Base-by-base conservation (phyloP, 352 stramenopile species). In the Phytophthora parvispora region DNA sequence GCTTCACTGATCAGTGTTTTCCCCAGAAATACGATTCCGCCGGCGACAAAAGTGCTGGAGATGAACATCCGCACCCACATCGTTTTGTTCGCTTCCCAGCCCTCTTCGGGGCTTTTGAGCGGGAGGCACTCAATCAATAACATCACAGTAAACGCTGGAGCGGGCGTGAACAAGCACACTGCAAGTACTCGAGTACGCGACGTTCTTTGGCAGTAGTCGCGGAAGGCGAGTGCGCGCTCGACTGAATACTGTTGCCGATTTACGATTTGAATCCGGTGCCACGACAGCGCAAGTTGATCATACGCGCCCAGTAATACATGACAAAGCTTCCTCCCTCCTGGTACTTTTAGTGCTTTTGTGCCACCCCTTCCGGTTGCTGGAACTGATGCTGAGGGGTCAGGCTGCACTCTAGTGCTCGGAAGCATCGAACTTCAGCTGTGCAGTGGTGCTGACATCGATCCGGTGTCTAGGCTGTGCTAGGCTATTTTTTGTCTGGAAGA, bases 121-220 rank as follows among this genome's bases (percentile, higher is more conserved):
- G 66, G 66, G n/a, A 69, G 54, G 2, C 38, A 65, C 4, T 74
- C 66, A 8, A 74, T 69, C 38, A 64, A 51, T 4, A 74, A 24
- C 60, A 61, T 65, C 2, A 57, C 53, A 8, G 22, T 43, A 16
- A 43, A 27, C 6, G 60, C 59, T 24, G 59, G 60, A 2, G 53
- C 52, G 20, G 66, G 66, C 6, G 66, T 74, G n/a, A 69, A 15
- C 10, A 65, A 1, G 40, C 66, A 69, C 3, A 69, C 59, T 16
- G 29, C 32, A 53, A 64, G 36, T 24, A 27, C 66, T 29, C 60
- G 52, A 20, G 12, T 18, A 20, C 16, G 18, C 12, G 66, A 56
- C 6, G 45, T 69, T 4, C 52, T 28, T 8, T 55, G 52, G 38
- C 29, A 61, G 57, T 69, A 74, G 12, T 74, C 66, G 16, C 66